Conservation (phyloP, 495 filamentous ascomycete genomes). For the Pseudomonodictys pantanalensis region DNA sequence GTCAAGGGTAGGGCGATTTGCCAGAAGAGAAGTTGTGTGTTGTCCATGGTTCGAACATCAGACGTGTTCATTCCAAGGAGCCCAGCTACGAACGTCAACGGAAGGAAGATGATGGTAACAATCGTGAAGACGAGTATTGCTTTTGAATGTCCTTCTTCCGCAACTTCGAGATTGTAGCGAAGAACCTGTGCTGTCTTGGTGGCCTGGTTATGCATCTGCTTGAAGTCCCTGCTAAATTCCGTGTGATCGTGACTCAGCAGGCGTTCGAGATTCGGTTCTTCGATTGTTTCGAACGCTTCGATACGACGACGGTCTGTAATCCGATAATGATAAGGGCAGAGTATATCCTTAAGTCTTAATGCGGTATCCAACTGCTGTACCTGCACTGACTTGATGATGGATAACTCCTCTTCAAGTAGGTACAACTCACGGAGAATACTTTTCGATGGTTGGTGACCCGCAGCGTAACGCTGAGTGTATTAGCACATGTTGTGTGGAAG, state of each 20-base stretch:
- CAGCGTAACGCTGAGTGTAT: background rate
- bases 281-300: background rate
- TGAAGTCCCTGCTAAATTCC: background rate
- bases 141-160: conserved; percentile 2
- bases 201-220: background rate
- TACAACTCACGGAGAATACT: background rate
- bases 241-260: background rate
- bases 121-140: background rate
- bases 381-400: background rate
- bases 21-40: background rate
- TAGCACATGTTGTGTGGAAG: background rate
- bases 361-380: background rate
- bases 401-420: background rate
- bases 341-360: background rate
- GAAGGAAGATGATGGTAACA: background rate
- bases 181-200: background rate
- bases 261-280: background rate
- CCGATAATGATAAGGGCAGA: background rate
- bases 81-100: background rate
- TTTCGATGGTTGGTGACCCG: background rate
- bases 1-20: background rate
- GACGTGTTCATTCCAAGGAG: background rate
- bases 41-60: background rate
- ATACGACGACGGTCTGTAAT: background rate
- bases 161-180: background rate